These are phyloP conservation scores for Globisporangium alternatum DNA, from an alignment of 352 stramenopile genomes.

Conservation along the genomic window DNA sequence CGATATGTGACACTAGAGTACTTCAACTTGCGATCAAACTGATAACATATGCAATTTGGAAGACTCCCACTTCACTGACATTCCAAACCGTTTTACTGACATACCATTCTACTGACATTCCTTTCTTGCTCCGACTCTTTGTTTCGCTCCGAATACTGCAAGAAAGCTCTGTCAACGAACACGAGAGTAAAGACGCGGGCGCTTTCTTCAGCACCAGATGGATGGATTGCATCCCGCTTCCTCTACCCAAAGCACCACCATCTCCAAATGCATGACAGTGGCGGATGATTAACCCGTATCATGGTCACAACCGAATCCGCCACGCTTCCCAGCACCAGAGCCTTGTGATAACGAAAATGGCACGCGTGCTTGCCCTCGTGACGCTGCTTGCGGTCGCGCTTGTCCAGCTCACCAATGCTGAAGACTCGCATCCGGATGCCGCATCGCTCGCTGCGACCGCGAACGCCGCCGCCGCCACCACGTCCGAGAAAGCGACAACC, in stretches of 20 bases:
- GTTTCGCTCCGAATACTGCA: neutral
- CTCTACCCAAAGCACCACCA: neutral
- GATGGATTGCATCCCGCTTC: neutral
- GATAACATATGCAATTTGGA: neutral
- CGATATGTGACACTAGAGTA: too few relatives aligned
- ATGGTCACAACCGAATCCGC: conserved; percentile 4
- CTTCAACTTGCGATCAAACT: neutral
- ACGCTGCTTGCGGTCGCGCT: conserved; percentile 9
- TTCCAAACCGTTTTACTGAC: neutral
- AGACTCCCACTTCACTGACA: neutral
- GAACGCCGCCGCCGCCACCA: conserved; percentile 13
- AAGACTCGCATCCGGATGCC: conserved; percentile 12
- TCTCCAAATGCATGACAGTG: neutral
- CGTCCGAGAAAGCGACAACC: conserved; percentile 1
- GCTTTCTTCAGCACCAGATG: conserved; percentile 3
- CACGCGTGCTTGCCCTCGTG: neutral
- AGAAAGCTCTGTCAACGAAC: neutral
- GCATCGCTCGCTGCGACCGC: conserved; percentile 14
- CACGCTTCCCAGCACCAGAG: neutral
- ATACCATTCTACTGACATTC: neutral
- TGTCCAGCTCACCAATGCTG: neutral
- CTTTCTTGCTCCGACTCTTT: neutral
- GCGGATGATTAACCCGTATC: neutral
- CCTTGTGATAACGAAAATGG: neutral
- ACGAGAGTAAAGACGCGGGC: neutral